Evolutionary conservation across 2,329 filamentous ascomycete species (phyloP).

Genomic region (Sarocladium strictum): DNA sequence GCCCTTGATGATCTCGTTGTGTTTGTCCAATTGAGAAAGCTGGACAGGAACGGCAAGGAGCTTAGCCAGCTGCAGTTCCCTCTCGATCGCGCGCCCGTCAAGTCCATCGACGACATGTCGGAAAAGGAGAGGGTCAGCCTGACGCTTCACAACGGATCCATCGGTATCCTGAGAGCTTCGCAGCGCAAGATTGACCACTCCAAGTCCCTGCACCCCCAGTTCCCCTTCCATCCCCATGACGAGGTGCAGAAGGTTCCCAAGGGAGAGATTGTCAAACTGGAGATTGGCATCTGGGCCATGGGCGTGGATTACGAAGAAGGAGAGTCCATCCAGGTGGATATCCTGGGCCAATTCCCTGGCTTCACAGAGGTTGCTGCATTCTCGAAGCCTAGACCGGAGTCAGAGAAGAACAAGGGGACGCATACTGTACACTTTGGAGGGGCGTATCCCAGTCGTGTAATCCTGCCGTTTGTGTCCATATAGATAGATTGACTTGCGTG

Average conservation of each 20-base stretch:
- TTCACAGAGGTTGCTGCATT: neutral
- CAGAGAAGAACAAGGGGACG: neutral
- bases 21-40: constrained; percentile 38
- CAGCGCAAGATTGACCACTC: constrained; percentile 31
- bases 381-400: neutral
- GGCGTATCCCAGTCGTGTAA: neutral
- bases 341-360: neutral
- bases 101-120: constrained; percentile 20
- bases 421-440: neutral
- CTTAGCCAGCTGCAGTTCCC: constrained; percentile 39
- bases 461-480: neutral
- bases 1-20: constrained; percentile 37
- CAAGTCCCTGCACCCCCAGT: constrained; percentile 24
- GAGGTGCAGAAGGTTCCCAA: constrained; percentile 31
- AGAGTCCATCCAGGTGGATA: constrained; percentile 3
- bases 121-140: constrained; percentile 30
- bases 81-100: constrained; percentile 18
- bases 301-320: constrained; percentile 35
- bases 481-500: neutral
- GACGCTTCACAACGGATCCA: constrained; percentile 35
- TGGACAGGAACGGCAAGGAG: constrained; percentile 32
- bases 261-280: constrained; percentile 35
- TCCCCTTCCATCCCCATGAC: constrained; percentile 31
- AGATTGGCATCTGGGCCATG: constrained; percentile 42
- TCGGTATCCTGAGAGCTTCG: constrained; percentile 37